Evolutionary conservation across 2,329 filamentous ascomycete species (phyloP).

Genomic region (Ilyonectria robusta): DNA sequence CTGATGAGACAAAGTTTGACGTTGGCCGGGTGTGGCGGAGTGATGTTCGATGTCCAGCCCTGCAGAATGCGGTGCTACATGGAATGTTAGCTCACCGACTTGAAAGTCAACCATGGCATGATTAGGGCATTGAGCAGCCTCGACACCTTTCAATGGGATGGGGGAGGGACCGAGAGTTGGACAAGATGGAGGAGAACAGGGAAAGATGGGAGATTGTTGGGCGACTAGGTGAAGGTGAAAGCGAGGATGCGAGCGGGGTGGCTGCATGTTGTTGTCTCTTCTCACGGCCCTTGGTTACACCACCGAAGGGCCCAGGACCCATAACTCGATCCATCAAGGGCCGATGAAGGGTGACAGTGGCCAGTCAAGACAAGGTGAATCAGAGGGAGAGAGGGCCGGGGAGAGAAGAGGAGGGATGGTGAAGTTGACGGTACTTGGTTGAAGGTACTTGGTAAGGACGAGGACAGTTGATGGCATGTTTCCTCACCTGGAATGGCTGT

Average conservation of each 20-base stretch:
- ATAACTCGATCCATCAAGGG: conserved; percentile 39
- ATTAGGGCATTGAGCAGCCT: conserved; percentile 35
- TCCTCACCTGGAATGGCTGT: conserved; percentile 44
- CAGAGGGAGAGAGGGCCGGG: conserved; percentile 1
- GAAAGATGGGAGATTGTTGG: conserved; percentile 29
- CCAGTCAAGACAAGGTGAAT: conserved; percentile 19
- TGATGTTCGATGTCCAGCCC: conserved; percentile 33
- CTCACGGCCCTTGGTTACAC: conserved; percentile 36
- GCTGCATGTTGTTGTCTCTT: conserved; percentile 41
- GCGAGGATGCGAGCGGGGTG: conserved; percentile 39
- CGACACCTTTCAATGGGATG: conserved; percentile 32
- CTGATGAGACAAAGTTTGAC: conserved; percentile 32
- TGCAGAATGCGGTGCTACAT: conserved; percentile 44
- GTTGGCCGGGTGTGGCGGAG: conserved; percentile 31
- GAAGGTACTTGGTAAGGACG: conserved; percentile 15
- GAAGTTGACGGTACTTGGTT: conserved; percentile 4
- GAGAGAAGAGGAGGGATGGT: conserved; percentile 5
- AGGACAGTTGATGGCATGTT: conserved; percentile 27
- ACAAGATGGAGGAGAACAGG: conserved; percentile 36
- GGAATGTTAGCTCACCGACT: conserved; percentile 48
- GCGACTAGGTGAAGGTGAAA: conserved; percentile 37
- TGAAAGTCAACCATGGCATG: conserved; percentile 47
- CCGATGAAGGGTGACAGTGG: conserved; percentile 28
- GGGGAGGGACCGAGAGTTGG: conserved; percentile 33
- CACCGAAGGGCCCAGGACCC: conserved; percentile 36